Evolutionary conservation across 768 basidiomycete genomes (phyloP).

Genomic region (Phlegmacium glaucopus): DNA sequence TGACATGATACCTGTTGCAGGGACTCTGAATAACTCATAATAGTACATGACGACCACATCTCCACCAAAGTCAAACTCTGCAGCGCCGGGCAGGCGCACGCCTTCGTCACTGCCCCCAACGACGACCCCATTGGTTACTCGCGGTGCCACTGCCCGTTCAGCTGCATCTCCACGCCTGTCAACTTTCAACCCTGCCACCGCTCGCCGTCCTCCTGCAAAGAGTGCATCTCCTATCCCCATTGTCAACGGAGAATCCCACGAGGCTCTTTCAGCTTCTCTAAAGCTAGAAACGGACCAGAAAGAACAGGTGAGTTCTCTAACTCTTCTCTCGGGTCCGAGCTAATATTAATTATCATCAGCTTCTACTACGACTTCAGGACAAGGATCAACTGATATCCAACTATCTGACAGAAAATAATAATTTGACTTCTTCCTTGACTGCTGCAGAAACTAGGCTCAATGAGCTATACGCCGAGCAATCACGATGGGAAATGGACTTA

Average conservation of each 20-base stretch:
- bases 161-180: constrained; percentile 58
- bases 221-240: constrained; percentile 41
- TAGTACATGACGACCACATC: constrained; percentile 44
- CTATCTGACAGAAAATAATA: constrained; percentile 63
- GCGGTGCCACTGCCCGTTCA: constrained; percentile 62
- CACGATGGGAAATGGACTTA: constrained; percentile 78
- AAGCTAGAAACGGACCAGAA: constrained; percentile 79
- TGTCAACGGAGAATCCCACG: constrained; percentile 45
- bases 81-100: constrained; percentile 43
- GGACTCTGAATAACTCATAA: too few relatives aligned
- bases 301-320: constrained; percentile 58
- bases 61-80: constrained; percentile 43
- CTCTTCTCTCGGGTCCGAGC: background rate
- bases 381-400: constrained; percentile 67
- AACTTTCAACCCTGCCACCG: constrained; percentile 43
- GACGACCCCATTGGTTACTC: constrained; percentile 42
- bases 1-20: constrained; percentile 28
- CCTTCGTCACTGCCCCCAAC: constrained; percentile 40
- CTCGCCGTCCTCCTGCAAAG: constrained; percentile 46
- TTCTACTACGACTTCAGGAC: constrained; percentile 73
- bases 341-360: constrained; percentile 35
- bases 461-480: constrained; percentile 80
- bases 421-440: constrained; percentile 59
- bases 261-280: constrained; percentile 57
- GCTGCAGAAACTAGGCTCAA: constrained; percentile 69